Base-by-base conservation (phyloP, 2,329 filamentous ascomycete genomes). In the Microdochium nivale region DNA sequence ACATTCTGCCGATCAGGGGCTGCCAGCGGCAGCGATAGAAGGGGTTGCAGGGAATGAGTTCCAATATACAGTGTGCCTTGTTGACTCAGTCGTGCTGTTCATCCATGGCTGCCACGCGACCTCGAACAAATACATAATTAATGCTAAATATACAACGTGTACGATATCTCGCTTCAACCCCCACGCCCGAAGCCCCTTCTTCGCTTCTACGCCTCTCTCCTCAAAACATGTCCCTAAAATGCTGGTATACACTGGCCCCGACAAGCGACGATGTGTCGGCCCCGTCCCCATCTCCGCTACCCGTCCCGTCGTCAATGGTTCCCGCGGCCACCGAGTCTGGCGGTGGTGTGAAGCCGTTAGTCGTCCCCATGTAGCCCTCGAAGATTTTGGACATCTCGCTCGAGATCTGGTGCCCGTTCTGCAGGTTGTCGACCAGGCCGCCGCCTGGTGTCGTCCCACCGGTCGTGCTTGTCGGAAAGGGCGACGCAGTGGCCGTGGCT, bases 381-480 rank as follows among this genome's bases (percentile, higher is more conserved):
- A 68, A 75, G 19, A 75, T 71, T 21, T 72, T 70, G 13, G 71
- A 76, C 73, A 82, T 78, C 58, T 82, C 79, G 23, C 58, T 74
- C 51, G 78, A 76, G 35, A 82, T 71, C 56, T 70, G 71, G 25
- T 69, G 56, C 3, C 78, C 78, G 25, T 80, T 81, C 43, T 61
- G 60, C 32, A 56, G 53, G 30, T 49, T 50, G 43, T 55, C 55
- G 25, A 55, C 14, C 14, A 47, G 10, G 35, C 35, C 35, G 24
- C 46, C 57, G 3, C 51, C 47, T 1, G 58, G 53, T 5, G 62
- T 52, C 21, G 50, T 47, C 13, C 19, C 37, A 11, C 21, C 27
- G 10, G 51, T 53, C 16, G 58, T 53, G 14, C 59, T 40, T 21
- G 55, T 40, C 16, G 55, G 44, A 25, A 43, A 37, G n/a, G 37